A percentile compares a stretch with the other conserved stretches of the same genome.
These are phyloP conservation scores for Clathrospora elynae DNA, from an alignment of 2,329 filamentous ascomycete genomes.

Conservation along the genomic window DNA sequence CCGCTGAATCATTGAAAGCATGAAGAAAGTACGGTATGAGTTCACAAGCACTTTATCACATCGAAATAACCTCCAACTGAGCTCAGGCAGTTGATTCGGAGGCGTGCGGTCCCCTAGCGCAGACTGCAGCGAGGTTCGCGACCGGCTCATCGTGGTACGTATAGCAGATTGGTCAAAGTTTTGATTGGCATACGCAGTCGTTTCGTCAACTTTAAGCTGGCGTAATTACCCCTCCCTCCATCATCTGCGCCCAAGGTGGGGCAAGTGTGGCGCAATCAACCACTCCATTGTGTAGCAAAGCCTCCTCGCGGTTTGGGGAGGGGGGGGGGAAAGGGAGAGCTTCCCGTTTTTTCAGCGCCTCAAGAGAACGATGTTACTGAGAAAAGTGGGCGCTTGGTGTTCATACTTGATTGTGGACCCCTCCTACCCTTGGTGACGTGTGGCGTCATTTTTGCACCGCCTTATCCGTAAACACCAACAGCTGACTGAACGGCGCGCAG, in stretches of 20 bases:
- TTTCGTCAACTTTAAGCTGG: too few species aligned
- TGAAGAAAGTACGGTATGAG: too few species aligned
- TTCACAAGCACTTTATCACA: too few species aligned
- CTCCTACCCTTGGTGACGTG: slow-evolving; percentile 6
- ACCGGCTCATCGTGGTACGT: too few species aligned
- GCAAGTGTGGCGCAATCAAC: slow-evolving; percentile 17
- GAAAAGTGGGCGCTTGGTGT: not conserved
- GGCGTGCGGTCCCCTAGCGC: too few species aligned
- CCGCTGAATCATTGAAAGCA: too few species aligned
- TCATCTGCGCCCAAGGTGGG: slow-evolving; percentile 8
- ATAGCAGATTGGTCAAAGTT: not conserved
- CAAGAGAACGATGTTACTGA: not conserved
- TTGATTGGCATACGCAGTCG: not conserved
- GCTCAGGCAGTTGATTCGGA: too few species aligned
- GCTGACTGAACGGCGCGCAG: slow-evolving; percentile 15
- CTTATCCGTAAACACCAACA: slow-evolving; percentile 15
- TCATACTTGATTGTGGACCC: slow-evolving; percentile 3
- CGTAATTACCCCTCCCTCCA: slow-evolving; percentile 4
- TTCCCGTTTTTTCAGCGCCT: too few species aligned
- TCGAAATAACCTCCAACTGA: too few species aligned
- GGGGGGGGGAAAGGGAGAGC: too few species aligned
- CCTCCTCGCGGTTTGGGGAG: slow-evolving; percentile 3
- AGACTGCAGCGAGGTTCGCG: too few species aligned
- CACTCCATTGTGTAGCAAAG: slow-evolving; percentile 10
- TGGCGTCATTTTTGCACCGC: slow-evolving; percentile 18